Evolutionary conservation across 1,284 basidiomycete genomes (phyloP).

Genomic region (Cryptococcus neoformans): DNA sequence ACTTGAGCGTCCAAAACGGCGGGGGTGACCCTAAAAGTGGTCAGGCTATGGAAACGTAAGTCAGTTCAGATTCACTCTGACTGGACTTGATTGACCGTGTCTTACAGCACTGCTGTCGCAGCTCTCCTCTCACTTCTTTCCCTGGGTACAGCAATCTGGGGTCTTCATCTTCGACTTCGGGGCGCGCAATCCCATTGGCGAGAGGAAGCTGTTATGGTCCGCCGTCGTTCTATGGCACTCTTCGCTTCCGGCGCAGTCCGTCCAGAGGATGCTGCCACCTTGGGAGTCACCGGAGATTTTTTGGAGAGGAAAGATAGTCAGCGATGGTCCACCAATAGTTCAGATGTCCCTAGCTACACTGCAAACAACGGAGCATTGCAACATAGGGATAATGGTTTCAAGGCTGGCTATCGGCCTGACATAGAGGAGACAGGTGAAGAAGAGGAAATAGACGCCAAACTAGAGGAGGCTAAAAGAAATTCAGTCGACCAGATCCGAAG

Average conservation of each 20-base stretch:
- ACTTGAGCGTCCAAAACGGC: slow-evolving; percentile 21
- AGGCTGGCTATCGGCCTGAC: slow-evolving; percentile 6
- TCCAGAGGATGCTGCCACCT: slow-evolving; percentile 8
- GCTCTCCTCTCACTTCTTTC: slow-evolving; percentile 39
- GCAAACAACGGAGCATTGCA: neutral
- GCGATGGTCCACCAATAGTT: slow-evolving; percentile 4
- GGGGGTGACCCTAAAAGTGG: slow-evolving; percentile 31
- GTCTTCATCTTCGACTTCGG: slow-evolving; percentile 36
- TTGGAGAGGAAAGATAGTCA: slow-evolving; percentile 9
- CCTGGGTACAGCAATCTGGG: slow-evolving; percentile 34
- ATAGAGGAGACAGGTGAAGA: slow-evolving; percentile 15
- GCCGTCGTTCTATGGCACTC: slow-evolving; percentile 33
- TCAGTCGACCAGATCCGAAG: slow-evolving; percentile 23
- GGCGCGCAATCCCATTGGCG: slow-evolving; percentile 36
- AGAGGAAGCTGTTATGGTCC: slow-evolving; percentile 39
- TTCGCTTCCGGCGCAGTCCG: slow-evolving; percentile 14
- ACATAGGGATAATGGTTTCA: slow-evolving; percentile 13
- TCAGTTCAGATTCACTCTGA: neutral
- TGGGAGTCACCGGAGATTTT: slow-evolving; percentile 10
- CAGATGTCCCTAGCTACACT: slow-evolving; percentile 3
- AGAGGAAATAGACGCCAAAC: slow-evolving; percentile 20
- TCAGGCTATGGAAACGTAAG: slow-evolving; percentile 43
- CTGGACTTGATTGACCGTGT: neutral
- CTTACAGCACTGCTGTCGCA: slow-evolving; percentile 36
- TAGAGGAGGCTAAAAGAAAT: slow-evolving; percentile 18